phyloP scores from a whole-genome alignment of 495 filamentous ascomycete species.

The Xylaria longipes region DNA sequence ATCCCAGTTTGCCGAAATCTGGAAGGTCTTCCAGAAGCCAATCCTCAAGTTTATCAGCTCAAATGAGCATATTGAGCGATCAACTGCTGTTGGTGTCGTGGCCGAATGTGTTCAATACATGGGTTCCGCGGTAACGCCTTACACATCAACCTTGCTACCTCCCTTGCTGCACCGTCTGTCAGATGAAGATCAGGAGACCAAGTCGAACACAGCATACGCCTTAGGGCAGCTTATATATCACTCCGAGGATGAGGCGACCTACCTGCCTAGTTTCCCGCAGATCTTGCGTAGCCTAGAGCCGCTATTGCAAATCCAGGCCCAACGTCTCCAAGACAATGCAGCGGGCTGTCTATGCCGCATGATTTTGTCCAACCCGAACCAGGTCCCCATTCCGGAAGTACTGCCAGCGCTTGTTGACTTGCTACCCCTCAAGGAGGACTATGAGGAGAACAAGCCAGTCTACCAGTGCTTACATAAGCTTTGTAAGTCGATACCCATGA shows the following conservation, averaged over 20 bases:
- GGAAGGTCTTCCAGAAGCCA: conserved; percentile 92
- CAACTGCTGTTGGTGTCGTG: conserved; percentile 85
- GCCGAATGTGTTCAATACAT: conserved; percentile 92
- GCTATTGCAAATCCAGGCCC: conserved; percentile 74
- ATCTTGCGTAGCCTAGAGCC: conserved; percentile 87
- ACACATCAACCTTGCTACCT: conserved; percentile 76
- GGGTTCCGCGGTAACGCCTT: conserved; percentile 76
- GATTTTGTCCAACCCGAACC: conserved; percentile 82
- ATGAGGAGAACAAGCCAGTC: conserved; percentile 92
- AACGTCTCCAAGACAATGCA: conserved; percentile 88
- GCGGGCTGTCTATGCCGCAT: conserved; percentile 91
- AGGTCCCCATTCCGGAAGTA: conserved; percentile 78
- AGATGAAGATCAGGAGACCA: conserved; percentile 90
- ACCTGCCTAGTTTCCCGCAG: conserved; percentile 73
- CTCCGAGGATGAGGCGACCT: conserved; percentile 72
- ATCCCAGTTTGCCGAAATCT: conserved; percentile 79
- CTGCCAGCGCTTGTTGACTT: conserved; percentile 79
- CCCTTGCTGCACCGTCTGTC: conserved; percentile 83
- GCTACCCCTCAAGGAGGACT: conserved; percentile 91
- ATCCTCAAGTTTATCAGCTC: conserved; percentile 86
- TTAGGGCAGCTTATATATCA: conserved; percentile 82
- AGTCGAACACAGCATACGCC: conserved; percentile 93
- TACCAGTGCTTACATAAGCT: conserved; percentile 86
- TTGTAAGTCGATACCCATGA: conserved; percentile 64
- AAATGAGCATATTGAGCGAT: conserved; percentile 83